Conservation (phyloP, 2,329 filamentous ascomycete genomes). For the Aspergillus ochraceus region DNA sequence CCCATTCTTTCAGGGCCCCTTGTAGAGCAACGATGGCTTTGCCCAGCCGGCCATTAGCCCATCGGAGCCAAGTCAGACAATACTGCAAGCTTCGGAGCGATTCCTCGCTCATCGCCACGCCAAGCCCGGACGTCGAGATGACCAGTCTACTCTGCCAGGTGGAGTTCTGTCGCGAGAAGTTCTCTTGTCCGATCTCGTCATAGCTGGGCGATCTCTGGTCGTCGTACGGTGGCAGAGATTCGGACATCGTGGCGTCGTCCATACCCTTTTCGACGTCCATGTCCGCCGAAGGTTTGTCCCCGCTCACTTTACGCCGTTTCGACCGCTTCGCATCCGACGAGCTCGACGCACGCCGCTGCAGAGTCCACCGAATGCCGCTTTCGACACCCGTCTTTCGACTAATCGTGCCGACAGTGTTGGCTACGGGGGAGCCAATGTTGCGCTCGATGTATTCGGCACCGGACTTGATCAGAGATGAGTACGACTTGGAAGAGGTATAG, state of each 20-base stretch:
- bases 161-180: constrained; percentile 31
- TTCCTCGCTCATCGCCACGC: constrained; percentile 87
- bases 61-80: constrained; percentile 76
- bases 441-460: constrained; percentile 88
- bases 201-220: constrained; percentile 74
- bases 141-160: constrained; percentile 82
- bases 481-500: constrained; percentile 85
- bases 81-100: constrained; percentile 81
- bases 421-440: constrained; percentile 76
- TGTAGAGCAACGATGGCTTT: constrained; percentile 73
- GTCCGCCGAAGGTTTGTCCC: constrained; percentile 31
- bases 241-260: constrained; percentile 62
- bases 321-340: constrained; percentile 34
- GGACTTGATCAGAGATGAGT: constrained; percentile 84
- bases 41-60: constrained; percentile 79
- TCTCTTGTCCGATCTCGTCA: constrained; percentile 55
- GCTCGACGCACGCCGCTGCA: constrained; percentile 49
- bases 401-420: constrained; percentile 81
- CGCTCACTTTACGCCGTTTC: constrained; percentile 47
- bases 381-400: constrained; percentile 86
- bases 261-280: constrained; percentile 52
- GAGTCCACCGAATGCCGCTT: constrained; percentile 79
- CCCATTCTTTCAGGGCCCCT: constrained; percentile 76
- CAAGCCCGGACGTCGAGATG: constrained; percentile 86
- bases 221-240: constrained; percentile 81